A percentile compares a stretch with the other conserved stretches of the same genome.
phyloP scores from a whole-genome alignment of 345 rosid genomes.

The Rhodamnia argentea region DNA sequence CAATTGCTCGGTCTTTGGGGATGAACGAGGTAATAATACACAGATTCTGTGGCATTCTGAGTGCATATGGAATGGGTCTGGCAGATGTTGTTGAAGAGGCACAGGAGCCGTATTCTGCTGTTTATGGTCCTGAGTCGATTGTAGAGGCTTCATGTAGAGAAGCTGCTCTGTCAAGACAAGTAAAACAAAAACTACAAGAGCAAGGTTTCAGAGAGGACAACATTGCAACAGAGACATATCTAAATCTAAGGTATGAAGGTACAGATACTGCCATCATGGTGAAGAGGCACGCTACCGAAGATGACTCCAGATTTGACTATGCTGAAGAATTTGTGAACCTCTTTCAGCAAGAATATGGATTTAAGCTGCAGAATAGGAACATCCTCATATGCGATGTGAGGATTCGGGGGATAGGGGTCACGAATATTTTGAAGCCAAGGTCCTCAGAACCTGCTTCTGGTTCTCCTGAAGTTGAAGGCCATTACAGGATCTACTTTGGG shows the following conservation, averaged over 20 bases:
- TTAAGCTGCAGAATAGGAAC: slow-evolving; percentile 69
- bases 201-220: slow-evolving; percentile 70
- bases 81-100: slow-evolving; percentile 97
- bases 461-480: slow-evolving; percentile 49
- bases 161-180: slow-evolving; percentile 34
- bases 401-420: slow-evolving; percentile 85
- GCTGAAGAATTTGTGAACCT: slow-evolving; percentile 70
- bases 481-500: slow-evolving; percentile 60
- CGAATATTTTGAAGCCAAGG: slow-evolving; percentile 75
- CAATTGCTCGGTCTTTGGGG: slow-evolving; percentile 86
- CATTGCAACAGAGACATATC: slow-evolving; percentile 60
- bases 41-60: slow-evolving; percentile 79
- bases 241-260: slow-evolving; percentile 88
- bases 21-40: slow-evolving; percentile 90
- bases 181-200: slow-evolving; percentile 56
- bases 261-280: slow-evolving; percentile 99
- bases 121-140: slow-evolving; percentile 56
- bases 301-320: slow-evolving; percentile 40
- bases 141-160: slow-evolving; percentile 66
- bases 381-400: slow-evolving; percentile 82
- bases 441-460: slow-evolving; percentile 32
- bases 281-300: slow-evolving; percentile 32
- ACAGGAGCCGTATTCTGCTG: slow-evolving; percentile 88
- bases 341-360: slow-evolving; percentile 89
- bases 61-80: slow-evolving; percentile 98